Evolutionary conservation across 2,329 filamentous ascomycete genomes (phyloP).

Genomic region (Aspergillus sp.): DNA sequence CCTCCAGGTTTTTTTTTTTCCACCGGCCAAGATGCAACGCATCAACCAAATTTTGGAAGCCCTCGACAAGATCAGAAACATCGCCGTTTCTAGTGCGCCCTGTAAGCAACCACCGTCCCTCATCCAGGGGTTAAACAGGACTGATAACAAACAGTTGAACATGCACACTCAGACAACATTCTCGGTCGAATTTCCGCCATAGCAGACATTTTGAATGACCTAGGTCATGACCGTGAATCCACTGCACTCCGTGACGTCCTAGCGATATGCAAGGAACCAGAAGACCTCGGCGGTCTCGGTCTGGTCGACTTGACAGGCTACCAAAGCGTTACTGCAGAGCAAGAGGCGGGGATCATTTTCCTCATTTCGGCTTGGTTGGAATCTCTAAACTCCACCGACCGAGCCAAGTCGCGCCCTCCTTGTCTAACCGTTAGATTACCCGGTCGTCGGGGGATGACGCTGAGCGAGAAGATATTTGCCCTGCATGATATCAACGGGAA

Average conservation of each 20-base stretch:
- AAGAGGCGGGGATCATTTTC: conserved; percentile 22
- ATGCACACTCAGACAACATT: not conserved
- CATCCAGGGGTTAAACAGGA: too few species aligned
- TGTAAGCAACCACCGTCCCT: not conserved
- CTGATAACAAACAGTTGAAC: not conserved
- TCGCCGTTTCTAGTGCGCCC: not conserved
- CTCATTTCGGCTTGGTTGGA: conserved; percentile 27
- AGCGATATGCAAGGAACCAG: conserved; percentile 15
- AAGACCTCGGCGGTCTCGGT: conserved; percentile 17
- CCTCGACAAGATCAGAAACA: not conserved
- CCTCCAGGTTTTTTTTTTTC: too few species aligned
- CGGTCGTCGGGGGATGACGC: conserved; percentile 15
- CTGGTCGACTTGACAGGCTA: not conserved
- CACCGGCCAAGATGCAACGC: too few species aligned
- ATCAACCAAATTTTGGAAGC: not conserved
- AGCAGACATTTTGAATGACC: not conserved
- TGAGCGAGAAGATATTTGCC: conserved; percentile 42
- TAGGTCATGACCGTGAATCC: conserved; percentile 4
- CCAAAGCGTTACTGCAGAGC: not conserved
- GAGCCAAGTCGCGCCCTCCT: conserved; percentile 4
- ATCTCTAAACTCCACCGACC: conserved; percentile 26
- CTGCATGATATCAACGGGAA: conserved; percentile 28
- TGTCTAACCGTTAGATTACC: conserved; percentile 12
- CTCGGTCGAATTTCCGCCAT: not conserved
- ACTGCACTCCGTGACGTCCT: conserved; percentile 17